Evolutionary conservation across 2,329 filamentous ascomycete genomes (phyloP).

Genomic region (Botrytis porri): DNA sequence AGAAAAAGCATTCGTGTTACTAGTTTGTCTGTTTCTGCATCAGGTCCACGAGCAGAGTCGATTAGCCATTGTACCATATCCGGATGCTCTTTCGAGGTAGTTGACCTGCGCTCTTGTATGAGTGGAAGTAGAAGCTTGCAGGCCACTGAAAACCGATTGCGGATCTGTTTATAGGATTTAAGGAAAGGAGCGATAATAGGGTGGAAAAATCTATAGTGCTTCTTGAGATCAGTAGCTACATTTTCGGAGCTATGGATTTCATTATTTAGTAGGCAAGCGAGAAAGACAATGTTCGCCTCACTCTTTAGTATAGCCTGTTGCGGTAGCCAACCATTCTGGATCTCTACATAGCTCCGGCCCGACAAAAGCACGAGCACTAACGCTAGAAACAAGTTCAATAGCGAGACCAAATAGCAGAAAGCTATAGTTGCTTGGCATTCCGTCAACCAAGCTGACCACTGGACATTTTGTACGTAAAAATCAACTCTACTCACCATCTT

Average conservation of each 20-base stretch:
- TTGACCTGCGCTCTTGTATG: background rate
- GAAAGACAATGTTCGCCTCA: background rate
- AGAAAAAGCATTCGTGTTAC: constrained; percentile 12
- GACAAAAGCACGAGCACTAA: constrained; percentile 27
- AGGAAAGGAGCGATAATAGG: constrained; percentile 13
- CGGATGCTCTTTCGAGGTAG: background rate
- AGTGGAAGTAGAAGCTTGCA: constrained; percentile 2
- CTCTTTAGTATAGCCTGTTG: constrained; percentile 26
- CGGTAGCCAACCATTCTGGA: constrained; percentile 30
- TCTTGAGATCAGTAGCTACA: constrained; percentile 6
- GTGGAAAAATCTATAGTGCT: background rate
- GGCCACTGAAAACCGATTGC: constrained; percentile 1
- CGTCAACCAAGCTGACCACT: background rate
- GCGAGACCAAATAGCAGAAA: background rate
- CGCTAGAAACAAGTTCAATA: constrained; percentile 2
- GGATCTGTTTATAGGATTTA: constrained; percentile 5
- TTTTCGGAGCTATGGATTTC: background rate
- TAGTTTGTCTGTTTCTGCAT: constrained; percentile 1
- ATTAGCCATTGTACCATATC: constrained; percentile 21
- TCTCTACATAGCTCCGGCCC: constrained; percentile 30
- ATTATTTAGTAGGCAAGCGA: background rate
- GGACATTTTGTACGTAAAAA: background rate
- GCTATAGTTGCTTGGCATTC: background rate
- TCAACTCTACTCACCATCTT: background rate
- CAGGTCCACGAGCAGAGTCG: constrained; percentile 2